Percentiles rank a stretch among this genome's conserved stretches.
Evolutionary conservation across 331 rosid genomes (phyloP).

Genomic region (Malus hybrid): DNA sequence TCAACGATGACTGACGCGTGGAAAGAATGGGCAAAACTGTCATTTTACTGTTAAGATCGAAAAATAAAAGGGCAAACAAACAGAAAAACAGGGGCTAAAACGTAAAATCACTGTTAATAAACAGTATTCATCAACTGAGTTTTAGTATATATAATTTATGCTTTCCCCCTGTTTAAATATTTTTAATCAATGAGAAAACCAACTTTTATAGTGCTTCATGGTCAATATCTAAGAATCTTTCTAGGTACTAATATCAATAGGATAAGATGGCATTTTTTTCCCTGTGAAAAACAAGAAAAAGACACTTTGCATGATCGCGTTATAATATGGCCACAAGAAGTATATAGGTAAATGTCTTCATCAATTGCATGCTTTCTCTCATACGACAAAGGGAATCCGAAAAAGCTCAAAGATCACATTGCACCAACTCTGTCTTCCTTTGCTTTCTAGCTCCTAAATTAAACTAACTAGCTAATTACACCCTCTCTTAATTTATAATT

Average conservation of each 20-base stretch:
- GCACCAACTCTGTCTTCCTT: neutral
- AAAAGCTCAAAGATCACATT: conserved; percentile 15
- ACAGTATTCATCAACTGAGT: too few relatives aligned
- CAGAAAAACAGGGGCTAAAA: too few relatives aligned
- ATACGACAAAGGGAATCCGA: conserved; percentile 27
- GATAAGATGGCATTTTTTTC: neutral
- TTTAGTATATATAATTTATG: too few relatives aligned
- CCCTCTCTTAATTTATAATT: neutral
- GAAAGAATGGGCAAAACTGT: too few relatives aligned
- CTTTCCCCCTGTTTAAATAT: too few relatives aligned
- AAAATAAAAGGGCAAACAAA: too few relatives aligned
- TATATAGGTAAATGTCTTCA: conserved; percentile 13
- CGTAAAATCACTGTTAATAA: too few relatives aligned
- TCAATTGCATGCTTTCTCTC: conserved; percentile 17
- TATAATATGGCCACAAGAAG: neutral
- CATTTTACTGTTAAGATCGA: too few relatives aligned
- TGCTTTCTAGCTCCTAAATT: neutral
- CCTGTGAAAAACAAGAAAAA: neutral
- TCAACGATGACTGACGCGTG: too few relatives aligned
- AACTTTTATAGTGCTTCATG: too few relatives aligned
- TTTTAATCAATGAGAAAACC: too few relatives aligned
- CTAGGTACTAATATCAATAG: neutral
- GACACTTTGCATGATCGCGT: neutral
- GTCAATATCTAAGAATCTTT: neutral
- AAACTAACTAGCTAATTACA: neutral